Base-by-base conservation (phyloP, 2,329 filamentous ascomycete genomes). In the Pseudopyrenochaeta lycopersici region DNA sequence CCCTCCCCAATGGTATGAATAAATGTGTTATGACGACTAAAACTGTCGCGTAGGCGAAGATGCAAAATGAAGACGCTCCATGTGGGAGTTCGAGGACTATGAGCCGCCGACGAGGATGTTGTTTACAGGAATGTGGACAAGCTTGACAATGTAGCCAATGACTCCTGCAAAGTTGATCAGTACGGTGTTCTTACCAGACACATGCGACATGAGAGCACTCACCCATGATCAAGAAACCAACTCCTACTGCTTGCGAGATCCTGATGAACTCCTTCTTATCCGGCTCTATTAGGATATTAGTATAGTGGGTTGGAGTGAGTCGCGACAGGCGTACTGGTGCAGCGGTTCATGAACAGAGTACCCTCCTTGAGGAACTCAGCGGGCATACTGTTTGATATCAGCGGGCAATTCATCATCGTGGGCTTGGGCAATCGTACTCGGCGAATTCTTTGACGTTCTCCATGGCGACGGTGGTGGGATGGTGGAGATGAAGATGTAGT, bases 361-460 rank as follows among this genome's bases (percentile, higher is more conserved):
- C 80, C 80, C 65, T 82, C 80, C 68, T 79, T 78, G 63, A 77
- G 64, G 62, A 77, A 76, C 70, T 77, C 73, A 46, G 74, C 72
- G 56, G 73, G 73, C 60, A 76, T 71, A 56, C 70, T 75, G 61
- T 47, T 59, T 44, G 20, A 17, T 29, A 60, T 74, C 63, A 73
- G 70, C 54, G 49, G 30, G 44, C 20, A 23, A 20, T 21, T 27
- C 31, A 35, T 20, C 32, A 15, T 42, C 12, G 18, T 33, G 44
- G 40, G 39, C 11, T 14, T 44, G 35, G 48, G 38, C 23, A 30
- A n/a, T 53, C 70, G 46, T 74, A 72, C 72, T 91, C 88, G 72
- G 89, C 83, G 68, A 91, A 79, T 73, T 90, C 87, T 76, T 89
- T 86, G 67, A 90, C 76, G 75, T 88, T 84, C 74, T 90, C 88